Percentiles rank a stretch among this genome's conserved stretches.
phyloP scores from a whole-genome alignment of 2,329 filamentous ascomycete genomes.

The Exophiala phaeomuriformis region DNA sequence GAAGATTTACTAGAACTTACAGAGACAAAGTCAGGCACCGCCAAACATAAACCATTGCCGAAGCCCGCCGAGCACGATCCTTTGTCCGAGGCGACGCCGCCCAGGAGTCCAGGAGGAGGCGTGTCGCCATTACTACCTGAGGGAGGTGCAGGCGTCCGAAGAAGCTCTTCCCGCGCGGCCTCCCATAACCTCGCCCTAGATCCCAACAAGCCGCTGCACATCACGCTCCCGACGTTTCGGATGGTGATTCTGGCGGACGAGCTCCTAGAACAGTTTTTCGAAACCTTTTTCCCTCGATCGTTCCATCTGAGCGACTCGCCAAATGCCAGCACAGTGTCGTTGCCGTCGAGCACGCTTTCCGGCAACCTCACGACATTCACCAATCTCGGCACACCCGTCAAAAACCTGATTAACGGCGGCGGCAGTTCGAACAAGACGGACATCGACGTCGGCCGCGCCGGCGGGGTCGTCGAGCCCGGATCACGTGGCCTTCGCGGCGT shows the following conservation, averaged over 20 bases:
- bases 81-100: constrained; percentile 21
- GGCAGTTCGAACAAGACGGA: constrained; percentile 32
- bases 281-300: constrained; percentile 86
- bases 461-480: constrained; percentile 54
- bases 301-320: constrained; percentile 73
- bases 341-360: constrained; percentile 39
- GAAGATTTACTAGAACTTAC: constrained; percentile 40
- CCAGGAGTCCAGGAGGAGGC: constrained; percentile 9
- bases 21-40: constrained; percentile 30
- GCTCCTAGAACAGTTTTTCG: constrained; percentile 92
- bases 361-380: constrained; percentile 81
- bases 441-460: constrained; percentile 36
- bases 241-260: constrained; percentile 98
- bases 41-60: constrained; percentile 24
- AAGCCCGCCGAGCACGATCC: constrained; percentile 22
- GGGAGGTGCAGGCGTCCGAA: neutral
- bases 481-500: constrained; percentile 83
- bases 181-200: constrained; percentile 84
- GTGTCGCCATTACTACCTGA: neutral
- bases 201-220: constrained; percentile 85
- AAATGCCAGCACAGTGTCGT: constrained; percentile 37
- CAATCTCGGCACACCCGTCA: constrained; percentile 53
- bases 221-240: constrained; percentile 93
- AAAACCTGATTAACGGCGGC: constrained; percentile 35
- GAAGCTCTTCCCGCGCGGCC: constrained; percentile 40